Percentiles rank a stretch among this genome's conserved stretches.
Evolutionary conservation across 257 asterid genomes (phyloP).

Genomic region (Parsonsia alboflavescens): DNA sequence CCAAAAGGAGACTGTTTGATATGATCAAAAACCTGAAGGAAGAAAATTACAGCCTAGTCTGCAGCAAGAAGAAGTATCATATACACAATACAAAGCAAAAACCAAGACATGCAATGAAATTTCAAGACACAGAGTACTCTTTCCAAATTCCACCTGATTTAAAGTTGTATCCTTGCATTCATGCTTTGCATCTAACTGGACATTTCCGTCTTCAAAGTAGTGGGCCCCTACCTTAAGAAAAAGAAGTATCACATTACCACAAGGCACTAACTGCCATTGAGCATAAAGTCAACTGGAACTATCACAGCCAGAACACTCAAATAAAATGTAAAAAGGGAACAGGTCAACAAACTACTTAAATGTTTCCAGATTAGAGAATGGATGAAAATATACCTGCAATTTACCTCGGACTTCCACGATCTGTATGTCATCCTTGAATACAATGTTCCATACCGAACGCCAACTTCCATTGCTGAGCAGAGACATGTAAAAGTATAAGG

Average conservation of each 20-base stretch:
- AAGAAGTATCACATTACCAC: conserved; percentile 12
- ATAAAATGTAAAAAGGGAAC: not conserved
- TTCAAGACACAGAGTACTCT: conserved; percentile 7
- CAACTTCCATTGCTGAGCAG: conserved; percentile 83
- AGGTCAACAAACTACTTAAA: not conserved
- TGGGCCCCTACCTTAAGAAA: conserved; percentile 84
- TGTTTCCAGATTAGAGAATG: conserved; percentile 12
- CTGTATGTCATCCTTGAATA: conserved; percentile 73
- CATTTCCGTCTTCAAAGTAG: conserved; percentile 99
- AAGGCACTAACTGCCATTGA: not conserved
- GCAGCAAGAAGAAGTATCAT: not conserved
- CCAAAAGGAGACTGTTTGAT: not conserved
- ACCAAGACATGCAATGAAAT: conserved; percentile 7
- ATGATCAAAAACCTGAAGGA: not conserved
- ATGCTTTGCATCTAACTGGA: conserved; percentile 83
- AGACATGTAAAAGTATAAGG: conserved; percentile 21
- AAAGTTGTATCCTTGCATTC: conserved; percentile 81
- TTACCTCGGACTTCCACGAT: conserved; percentile 71
- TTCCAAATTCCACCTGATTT: conserved; percentile 79
- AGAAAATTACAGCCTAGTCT: not conserved
- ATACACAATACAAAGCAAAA: not conserved
- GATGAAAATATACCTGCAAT: conserved; percentile 54
- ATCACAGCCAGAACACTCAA: not conserved
- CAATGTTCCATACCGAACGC: conserved; percentile 78
- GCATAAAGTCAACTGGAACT: not conserved